Percentiles rank a stretch among this genome's conserved stretches.
These are phyloP conservation scores for Helotiales sp. DNA, from an alignment of 2,329 filamentous ascomycete genomes.

Conservation along the genomic window DNA sequence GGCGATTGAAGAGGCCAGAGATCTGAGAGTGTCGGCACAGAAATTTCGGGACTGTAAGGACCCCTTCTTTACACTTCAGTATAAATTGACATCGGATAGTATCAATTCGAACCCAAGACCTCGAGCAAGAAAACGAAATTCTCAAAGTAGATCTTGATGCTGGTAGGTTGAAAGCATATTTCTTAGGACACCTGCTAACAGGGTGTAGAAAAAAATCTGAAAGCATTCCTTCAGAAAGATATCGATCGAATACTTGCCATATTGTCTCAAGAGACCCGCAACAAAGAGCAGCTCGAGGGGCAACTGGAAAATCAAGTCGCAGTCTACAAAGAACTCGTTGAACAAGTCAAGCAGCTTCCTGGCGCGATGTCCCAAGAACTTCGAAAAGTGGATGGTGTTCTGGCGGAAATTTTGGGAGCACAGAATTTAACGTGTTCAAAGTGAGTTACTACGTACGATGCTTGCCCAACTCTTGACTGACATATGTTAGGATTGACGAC, in stretches of 20 bases:
- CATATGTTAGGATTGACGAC: conserved; percentile 32
- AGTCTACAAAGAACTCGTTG: conserved; percentile 31
- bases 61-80: neutral
- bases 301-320: conserved; percentile 25
- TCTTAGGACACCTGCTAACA: neutral
- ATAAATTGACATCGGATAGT: conserved; percentile 8
- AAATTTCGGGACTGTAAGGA: neutral
- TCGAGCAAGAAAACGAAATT: conserved; percentile 9
- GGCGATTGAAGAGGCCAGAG: conserved; percentile 11
- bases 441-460: too few relatives aligned
- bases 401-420: conserved; percentile 30
- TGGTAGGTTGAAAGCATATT: neutral
- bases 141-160: neutral
- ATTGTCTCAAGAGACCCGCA: conserved; percentile 25
- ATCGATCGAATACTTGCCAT: conserved; percentile 27
- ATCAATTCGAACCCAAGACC: conserved; percentile 11
- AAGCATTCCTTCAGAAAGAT: conserved; percentile 19
- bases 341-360: conserved; percentile 32
- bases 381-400: conserved; percentile 29
- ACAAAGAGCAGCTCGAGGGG: conserved; percentile 30
- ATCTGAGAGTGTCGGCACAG: conserved; percentile 11
- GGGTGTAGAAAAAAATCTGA: conserved; percentile 10
- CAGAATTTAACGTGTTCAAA: conserved; percentile 35
- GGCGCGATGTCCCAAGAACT: conserved; percentile 27
- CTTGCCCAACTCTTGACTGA: too few relatives aligned